Conservation (phyloP, 257 asterid genomes). For the Solanum tacnaense region DNA sequence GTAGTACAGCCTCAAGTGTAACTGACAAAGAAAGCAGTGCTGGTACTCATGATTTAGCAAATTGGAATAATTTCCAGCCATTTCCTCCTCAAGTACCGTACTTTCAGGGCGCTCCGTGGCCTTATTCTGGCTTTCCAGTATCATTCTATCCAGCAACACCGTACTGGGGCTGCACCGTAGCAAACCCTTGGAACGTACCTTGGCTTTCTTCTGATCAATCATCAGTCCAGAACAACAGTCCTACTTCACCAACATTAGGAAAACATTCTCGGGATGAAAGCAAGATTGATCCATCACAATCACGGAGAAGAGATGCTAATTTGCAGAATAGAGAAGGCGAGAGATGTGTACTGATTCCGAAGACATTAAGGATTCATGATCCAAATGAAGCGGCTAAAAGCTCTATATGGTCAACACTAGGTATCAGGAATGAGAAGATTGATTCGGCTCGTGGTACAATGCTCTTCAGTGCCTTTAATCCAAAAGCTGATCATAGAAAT, state of each 20-base stretch:
- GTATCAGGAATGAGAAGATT: slow-evolving; percentile 13
- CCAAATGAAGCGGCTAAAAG: slow-evolving; percentile 64
- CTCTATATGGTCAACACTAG: slow-evolving; percentile 46
- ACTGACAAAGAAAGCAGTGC: not conserved
- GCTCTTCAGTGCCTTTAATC: slow-evolving; percentile 23
- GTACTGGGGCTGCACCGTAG: slow-evolving; percentile 22
- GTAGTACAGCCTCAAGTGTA: slow-evolving; percentile 8
- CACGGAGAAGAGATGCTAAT: not conserved
- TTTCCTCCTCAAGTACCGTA: slow-evolving; percentile 6
- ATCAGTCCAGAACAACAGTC: slow-evolving; percentile 1
- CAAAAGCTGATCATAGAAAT: slow-evolving; percentile 17
- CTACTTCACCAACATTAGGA: slow-evolving; percentile 29
- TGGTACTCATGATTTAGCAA: not conserved
- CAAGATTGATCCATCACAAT: slow-evolving; percentile 2
- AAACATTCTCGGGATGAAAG: slow-evolving; percentile 48
- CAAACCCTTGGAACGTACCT: slow-evolving; percentile 24
- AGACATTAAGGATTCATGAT: slow-evolving; percentile 51
- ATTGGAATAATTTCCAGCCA: slow-evolving; percentile 2
- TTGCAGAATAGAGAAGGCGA: not conserved
- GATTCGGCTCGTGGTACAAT: not conserved
- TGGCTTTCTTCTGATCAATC: slow-evolving; percentile 14
- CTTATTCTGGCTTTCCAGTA: slow-evolving; percentile 32
- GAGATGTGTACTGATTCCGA: slow-evolving; percentile 27
- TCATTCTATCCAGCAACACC: slow-evolving; percentile 37
- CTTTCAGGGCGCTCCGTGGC: slow-evolving; percentile 19